These are phyloP conservation scores for Hypholoma fasciculare DNA, from an alignment of 768 basidiomycete species.

Conservation along the genomic window DNA sequence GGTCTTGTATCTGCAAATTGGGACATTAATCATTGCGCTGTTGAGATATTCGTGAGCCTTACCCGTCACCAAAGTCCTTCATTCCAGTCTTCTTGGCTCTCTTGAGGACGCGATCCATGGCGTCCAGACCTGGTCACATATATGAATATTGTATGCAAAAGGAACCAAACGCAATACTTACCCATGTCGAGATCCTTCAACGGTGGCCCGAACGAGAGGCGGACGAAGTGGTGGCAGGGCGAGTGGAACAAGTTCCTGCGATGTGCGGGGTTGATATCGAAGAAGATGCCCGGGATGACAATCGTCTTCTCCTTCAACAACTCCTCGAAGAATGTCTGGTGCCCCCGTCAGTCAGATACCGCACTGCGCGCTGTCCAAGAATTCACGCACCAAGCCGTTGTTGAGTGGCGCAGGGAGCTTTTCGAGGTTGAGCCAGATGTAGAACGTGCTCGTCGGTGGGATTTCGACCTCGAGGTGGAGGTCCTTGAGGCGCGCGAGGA, in stretches of 20 bases:
- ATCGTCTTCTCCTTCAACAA: constrained; percentile 88
- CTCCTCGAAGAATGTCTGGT: constrained; percentile 90
- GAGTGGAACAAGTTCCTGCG: constrained; percentile 89
- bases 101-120: constrained; percentile 77
- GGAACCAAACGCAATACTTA: constrained; percentile 17
- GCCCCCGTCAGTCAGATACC: neutral
- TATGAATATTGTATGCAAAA: neutral
- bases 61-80: constrained; percentile 68
- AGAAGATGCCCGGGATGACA: constrained; percentile 90
- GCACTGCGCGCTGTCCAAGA: neutral
- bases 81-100: constrained; percentile 66
- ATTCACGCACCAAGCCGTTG: constrained; percentile 70
- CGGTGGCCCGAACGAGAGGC: constrained; percentile 85
- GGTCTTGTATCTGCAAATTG: constrained; percentile 29
- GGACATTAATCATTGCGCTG: neutral
- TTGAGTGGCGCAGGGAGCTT: constrained; percentile 79
- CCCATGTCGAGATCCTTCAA: constrained; percentile 79
- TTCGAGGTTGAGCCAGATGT: constrained; percentile 91
- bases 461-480: constrained; percentile 78
- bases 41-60: constrained; percentile 8
- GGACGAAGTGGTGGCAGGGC: constrained; percentile 88
- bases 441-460: constrained; percentile 84
- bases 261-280: constrained; percentile 80
- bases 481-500: constrained; percentile 75
- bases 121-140: constrained; percentile 64